Base-by-base conservation (phyloP, 805 yeast genomes). In the Kodamaea neixiangensis region DNA sequence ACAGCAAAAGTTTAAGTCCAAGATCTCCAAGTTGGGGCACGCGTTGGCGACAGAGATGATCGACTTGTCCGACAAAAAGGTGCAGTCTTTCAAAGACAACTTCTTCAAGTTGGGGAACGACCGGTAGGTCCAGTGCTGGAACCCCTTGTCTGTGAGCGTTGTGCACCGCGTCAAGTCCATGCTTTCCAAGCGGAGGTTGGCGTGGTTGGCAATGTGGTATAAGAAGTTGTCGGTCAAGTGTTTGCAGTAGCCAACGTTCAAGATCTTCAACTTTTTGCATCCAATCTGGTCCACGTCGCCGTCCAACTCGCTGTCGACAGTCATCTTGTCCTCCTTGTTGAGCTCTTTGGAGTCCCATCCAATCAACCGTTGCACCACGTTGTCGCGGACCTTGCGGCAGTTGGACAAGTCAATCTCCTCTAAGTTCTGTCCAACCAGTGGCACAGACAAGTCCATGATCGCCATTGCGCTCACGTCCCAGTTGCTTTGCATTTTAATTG, bases 391-490 rank as follows among this genome's bases (percentile, higher is more conserved):
- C 57, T 83, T 85, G 18, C 91, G 71, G 58, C 93, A 87, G 64
- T 87, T 86, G 7, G 88, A 78, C 40, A 87, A 69, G 63, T 87
- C 90, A 17, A 87, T 70, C 47, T 80, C 83, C 49, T 75, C 81
- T 35, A 87, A 67, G 54, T 76, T 67, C 31, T 75, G 71, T 7
- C 91, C 91, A 29, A 86, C 82, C 57, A 80, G 75, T 0, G 86
- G 85, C 1, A 80, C 83, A 1, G 89, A 79, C 39, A 87, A 66
- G 63, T 87, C 93, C 90, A 87, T 85, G 25, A 87, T 85, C 2
- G 92, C 87, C 89, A 86, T 84, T 2, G 90, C 89, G 52, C 85
- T 80, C 7, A 87, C 82, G 57, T 85, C 89, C 93, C 93, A 87
- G 44, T 81, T 85, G 13, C 87, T 81, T 54, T 73, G 75, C 90